These are phyloP conservation scores for Saccharomyces hybrid DNA, from an alignment of 1,139 yeast species.

Conservation along the genomic window DNA sequence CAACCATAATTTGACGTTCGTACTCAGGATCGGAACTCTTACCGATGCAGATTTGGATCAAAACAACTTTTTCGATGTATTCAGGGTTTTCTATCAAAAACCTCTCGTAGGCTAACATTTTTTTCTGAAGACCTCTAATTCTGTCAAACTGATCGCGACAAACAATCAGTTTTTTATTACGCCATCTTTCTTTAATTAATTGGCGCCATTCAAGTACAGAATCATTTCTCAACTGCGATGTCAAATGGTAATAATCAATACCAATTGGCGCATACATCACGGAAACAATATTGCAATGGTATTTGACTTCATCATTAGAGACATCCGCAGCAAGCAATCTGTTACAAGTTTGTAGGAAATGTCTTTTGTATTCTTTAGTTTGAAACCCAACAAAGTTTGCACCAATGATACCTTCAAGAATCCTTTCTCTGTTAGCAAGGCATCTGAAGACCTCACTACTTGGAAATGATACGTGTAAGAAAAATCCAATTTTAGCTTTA, in stretches of 20 bases:
- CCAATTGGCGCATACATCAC: slow-evolving; percentile 77
- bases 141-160: slow-evolving; percentile 80
- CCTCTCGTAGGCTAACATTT: slow-evolving; percentile 72
- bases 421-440: slow-evolving; percentile 69
- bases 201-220: slow-evolving; percentile 60
- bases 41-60: slow-evolving; percentile 71
- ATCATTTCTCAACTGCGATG: slow-evolving; percentile 37
- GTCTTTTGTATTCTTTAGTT: slow-evolving; percentile 83
- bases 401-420: slow-evolving; percentile 76
- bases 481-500: slow-evolving; percentile 78
- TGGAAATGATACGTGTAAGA: slow-evolving; percentile 87
- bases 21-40: slow-evolving; percentile 43
- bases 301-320: slow-evolving; percentile 57
- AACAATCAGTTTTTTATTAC: slow-evolving; percentile 54
- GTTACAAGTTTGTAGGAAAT: slow-evolving; percentile 81
- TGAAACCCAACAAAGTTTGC: slow-evolving; percentile 83
- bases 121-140: slow-evolving; percentile 79
- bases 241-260: slow-evolving; percentile 59
- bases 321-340: slow-evolving; percentile 74
- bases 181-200: slow-evolving; percentile 70
- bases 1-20: slow-evolving; percentile 62
- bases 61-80: slow-evolving; percentile 55
- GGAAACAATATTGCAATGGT: slow-evolving; percentile 54
- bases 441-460: slow-evolving; percentile 90
- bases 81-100: slow-evolving; percentile 64